Conservation (phyloP, 352 stramenopile genomes). For the Saprolegnia diclina region DNA sequence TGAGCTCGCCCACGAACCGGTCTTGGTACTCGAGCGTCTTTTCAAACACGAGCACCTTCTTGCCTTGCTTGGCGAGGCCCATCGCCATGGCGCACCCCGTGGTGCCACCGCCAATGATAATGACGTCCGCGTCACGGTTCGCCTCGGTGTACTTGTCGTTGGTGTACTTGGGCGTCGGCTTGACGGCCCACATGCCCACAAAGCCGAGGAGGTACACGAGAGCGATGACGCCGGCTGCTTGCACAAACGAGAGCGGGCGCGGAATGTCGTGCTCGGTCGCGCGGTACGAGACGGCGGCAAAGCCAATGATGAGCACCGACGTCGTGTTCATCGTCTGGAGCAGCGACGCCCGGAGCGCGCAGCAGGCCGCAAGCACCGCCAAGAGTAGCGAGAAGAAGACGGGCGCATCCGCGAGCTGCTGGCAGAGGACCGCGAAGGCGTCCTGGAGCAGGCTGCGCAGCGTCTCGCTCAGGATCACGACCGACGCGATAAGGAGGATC, state of each 20-base stretch:
- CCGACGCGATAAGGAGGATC: slow-evolving; percentile 23
- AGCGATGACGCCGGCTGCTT: slow-evolving; percentile 4
- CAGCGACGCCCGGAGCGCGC: slow-evolving; percentile 16
- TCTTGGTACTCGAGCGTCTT: slow-evolving; percentile 33
- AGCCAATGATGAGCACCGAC: slow-evolving; percentile 17
- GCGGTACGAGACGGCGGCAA: slow-evolving; percentile 13
- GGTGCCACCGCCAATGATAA: slow-evolving; percentile 29
- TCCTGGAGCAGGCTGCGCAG: slow-evolving; percentile 23
- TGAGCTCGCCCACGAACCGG: slow-evolving; percentile 44
- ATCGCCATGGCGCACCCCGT: slow-evolving; percentile 25
- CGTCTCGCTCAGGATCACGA: slow-evolving; percentile 26
- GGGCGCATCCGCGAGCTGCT: slow-evolving; percentile 24
- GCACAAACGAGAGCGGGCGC: neutral
- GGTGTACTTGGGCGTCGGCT: slow-evolving; percentile 13
- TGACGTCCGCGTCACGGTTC: slow-evolving; percentile 27
- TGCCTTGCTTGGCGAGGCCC: slow-evolving; percentile 25
- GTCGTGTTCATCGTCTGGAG: slow-evolving; percentile 25
- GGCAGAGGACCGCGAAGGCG: slow-evolving; percentile 23
- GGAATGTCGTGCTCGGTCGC: slow-evolving; percentile 1
- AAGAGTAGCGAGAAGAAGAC: slow-evolving; percentile 24
- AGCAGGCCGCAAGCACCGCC: slow-evolving; percentile 19
- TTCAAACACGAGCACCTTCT: slow-evolving; percentile 29
- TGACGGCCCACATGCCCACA: slow-evolving; percentile 25
- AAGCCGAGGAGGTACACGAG: slow-evolving; percentile 18
- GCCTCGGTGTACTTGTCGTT: slow-evolving; percentile 15